Evolutionary conservation across 371 early-diverging fungal species (phyloP), one percentile per base, ranked within the genome.

Genomic region (Lichtheimia corymbifera): DNA sequence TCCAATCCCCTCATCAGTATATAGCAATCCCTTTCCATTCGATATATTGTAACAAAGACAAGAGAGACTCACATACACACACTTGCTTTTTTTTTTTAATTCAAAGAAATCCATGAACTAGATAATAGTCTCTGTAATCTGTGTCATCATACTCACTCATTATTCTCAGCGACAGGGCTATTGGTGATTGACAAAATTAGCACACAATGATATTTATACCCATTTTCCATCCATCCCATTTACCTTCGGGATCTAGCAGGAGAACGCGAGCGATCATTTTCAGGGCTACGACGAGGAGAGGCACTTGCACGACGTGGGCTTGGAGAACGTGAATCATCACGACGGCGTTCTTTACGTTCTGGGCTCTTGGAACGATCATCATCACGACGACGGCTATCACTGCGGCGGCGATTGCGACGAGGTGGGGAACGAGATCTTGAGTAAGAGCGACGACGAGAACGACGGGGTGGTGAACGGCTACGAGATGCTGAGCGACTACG

Each of bases 381-480:
- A 30, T 27, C 27, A 12, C 18, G 35, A 27, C 40, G 61, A 50
- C 65, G 62, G 27, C 55, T 64, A 61, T 62, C 68, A 30, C 55
- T 55, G 20, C 62, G 61, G 58, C 66, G 66, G 53, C 64, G 66
- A 50, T 65, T 63, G 43, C 82, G 76, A 52, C 81, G 70, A 44
- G 64, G 51, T 24, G 55, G 42, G 43, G 72, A 68, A 40, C 77
- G 67, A 60, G 65, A 60, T 13, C 35, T 24, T 27, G 61, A 61
- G 35, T 47, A 61, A 35, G 62, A 59, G 55, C 83, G 75, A 57
- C 82, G 76, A 28, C 71, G 57, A 50, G 72, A 69, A 59, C 73
- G 68, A 44, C 77, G 70, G 54, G 59, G 71, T 53, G 72, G 74
- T 50, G 76, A 74, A 28, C 76, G 67, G 42, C 76, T 74, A 61